These are phyloP conservation scores for Barnettozyma salicaria DNA, from an alignment of 805 yeast species.

Conservation along the genomic window DNA sequence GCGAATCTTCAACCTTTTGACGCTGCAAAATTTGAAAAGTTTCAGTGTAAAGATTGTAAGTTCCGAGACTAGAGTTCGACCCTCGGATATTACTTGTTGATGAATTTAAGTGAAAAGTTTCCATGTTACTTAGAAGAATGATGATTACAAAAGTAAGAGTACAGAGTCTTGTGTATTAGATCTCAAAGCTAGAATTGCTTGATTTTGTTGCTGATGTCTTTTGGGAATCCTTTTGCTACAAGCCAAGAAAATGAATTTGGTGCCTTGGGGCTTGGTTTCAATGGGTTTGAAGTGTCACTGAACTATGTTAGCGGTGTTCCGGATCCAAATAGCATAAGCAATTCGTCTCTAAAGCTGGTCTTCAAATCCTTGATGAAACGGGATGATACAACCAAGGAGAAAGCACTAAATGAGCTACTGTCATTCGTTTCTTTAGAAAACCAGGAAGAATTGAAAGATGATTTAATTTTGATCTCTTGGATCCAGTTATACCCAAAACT, in stretches of 20 bases:
- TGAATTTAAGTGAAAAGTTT: no score
- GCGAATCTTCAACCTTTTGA: no score
- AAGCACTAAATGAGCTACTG: conserved; percentile 56
- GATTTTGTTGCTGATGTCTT: no score
- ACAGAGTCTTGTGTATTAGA: no score
- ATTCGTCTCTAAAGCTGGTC: conserved; percentile 50
- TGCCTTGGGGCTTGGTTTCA: conserved; percentile 32
- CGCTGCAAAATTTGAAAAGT: no score
- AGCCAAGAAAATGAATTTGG: conserved; percentile 10
- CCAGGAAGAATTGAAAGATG: conserved; percentile 37
- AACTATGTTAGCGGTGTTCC: conserved; percentile 77
- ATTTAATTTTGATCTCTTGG: conserved; percentile 57
- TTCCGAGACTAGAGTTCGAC: no score
- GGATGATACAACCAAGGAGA: conserved; percentile 81
- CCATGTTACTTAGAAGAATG: no score
- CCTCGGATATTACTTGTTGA: no score
- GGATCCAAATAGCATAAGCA: conserved; percentile 47
- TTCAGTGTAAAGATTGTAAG: no score
- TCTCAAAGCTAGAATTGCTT: no score
- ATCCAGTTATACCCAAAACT: conserved; percentile 78
- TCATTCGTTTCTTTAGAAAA: conserved; percentile 24
- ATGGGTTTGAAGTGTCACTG: conserved; percentile 52
- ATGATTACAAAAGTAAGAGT: no score
- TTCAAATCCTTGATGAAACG: conserved; percentile 74
- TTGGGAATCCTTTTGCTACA: conserved; percentile 23